Percentiles rank a stretch among this genome's conserved stretches.
phyloP scores from a whole-genome alignment of 2,329 filamentous ascomycete species.

The Xylariomycetidae sp. region DNA sequence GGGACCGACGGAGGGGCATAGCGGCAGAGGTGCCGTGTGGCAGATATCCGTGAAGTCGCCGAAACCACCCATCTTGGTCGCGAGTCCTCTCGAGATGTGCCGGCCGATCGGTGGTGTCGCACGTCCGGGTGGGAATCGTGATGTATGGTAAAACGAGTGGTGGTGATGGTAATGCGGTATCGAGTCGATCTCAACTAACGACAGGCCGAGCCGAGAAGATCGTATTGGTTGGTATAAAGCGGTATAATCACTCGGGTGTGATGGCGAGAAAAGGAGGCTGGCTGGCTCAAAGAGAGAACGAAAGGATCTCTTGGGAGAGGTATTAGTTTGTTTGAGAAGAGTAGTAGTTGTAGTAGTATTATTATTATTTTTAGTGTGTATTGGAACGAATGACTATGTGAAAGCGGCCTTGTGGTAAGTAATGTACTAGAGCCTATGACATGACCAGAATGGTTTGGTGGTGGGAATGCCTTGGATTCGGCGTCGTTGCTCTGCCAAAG shows the following conservation, averaged over 20 bases:
- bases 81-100: too few species aligned
- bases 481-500: constrained; percentile 18
- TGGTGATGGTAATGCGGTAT: too few species aligned
- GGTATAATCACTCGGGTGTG: too few species aligned
- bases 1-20: constrained; percentile 81
- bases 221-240: too few species aligned
- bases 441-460: constrained; percentile 6
- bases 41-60: constrained; percentile 89
- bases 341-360: constrained; percentile 2
- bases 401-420: neutral
- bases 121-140: too few species aligned
- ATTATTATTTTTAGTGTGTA: neutral
- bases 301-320: constrained; percentile 6
- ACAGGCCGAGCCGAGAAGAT: too few species aligned
- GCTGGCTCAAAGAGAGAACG: constrained; percentile 5
- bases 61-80: constrained; percentile 67
- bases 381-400: constrained; percentile 12
- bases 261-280: constrained; percentile 1
- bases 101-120: too few species aligned
- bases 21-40: constrained; percentile 74
- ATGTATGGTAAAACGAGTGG: too few species aligned
- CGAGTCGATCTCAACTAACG: too few species aligned
- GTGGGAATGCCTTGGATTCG: too few species aligned
- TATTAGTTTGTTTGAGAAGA: constrained; percentile 2
- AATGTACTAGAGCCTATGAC: constrained; percentile 6